These are phyloP conservation scores for Magnolia sinica DNA, from an alignment of 164 flowering plant species.

Conservation along the genomic window DNA sequence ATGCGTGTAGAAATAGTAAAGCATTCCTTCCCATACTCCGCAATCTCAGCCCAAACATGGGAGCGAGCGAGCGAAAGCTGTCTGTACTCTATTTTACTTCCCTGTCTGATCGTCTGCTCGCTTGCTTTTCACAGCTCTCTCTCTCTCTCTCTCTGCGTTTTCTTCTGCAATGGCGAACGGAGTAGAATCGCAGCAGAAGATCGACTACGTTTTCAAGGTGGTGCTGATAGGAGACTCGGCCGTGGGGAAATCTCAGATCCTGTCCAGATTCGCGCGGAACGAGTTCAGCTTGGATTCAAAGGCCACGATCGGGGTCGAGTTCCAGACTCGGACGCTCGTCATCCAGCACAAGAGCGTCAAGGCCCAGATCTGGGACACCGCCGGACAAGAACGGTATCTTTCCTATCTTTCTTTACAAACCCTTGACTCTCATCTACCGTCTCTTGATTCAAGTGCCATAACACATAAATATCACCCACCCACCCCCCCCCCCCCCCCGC, in stretches of 20 bases:
- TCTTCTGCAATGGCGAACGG: background rate
- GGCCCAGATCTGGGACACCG: constrained; percentile 98
- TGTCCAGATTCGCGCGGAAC: constrained; percentile 66
- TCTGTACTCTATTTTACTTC: background rate
- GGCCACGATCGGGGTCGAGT: constrained; percentile 81
- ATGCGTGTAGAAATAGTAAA: no score
- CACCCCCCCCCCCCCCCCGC: no score
- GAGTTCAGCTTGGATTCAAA: constrained; percentile 81
- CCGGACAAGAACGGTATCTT: constrained; percentile 77
- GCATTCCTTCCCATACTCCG: no score
- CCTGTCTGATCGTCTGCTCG: background rate
- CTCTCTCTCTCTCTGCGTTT: background rate
- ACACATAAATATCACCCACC: no score
- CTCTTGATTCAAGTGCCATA: no score
- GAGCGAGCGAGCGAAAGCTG: no score
- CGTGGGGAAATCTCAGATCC: constrained; percentile 79
- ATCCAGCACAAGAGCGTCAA: constrained; percentile 75
- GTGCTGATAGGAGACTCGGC: constrained; percentile 83
- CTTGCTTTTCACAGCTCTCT: background rate
- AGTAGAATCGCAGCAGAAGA: constrained; percentile 33
- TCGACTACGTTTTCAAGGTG: constrained; percentile 78
- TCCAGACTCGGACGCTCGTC: constrained; percentile 66
- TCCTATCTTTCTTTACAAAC: background rate
- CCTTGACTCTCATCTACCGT: no score
- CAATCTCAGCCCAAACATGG: no score